Conservation (phyloP, 768 basidiomycete species). For the Naganishia randhawae region DNA sequence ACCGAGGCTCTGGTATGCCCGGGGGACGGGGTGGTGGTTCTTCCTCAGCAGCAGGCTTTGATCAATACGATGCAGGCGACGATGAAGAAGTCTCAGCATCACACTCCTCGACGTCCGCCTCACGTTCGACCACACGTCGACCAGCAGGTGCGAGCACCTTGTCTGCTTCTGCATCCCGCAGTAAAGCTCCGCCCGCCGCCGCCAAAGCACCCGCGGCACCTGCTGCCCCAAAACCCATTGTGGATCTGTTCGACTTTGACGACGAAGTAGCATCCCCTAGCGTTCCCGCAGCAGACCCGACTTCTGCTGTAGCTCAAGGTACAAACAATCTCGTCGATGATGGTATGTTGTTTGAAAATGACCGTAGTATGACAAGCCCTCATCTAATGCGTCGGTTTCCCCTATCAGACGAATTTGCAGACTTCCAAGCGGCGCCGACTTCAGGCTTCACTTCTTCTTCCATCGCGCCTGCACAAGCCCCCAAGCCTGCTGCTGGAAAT, state of each 20-base stretch:
- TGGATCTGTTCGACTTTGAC: slow-evolving; percentile 73
- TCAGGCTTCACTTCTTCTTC: slow-evolving; percentile 33
- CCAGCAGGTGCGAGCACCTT: slow-evolving; percentile 7
- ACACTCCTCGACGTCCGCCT: slow-evolving; percentile 31
- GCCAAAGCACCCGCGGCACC: slow-evolving; percentile 36
- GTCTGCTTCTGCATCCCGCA: slow-evolving; percentile 8
- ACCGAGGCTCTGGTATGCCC: slow-evolving; percentile 16
- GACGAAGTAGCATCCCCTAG: slow-evolving; percentile 60
- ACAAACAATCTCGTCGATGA: slow-evolving; percentile 32
- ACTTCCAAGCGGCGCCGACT: slow-evolving; percentile 51
- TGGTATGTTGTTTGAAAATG: slow-evolving; percentile 40
- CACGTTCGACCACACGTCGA: slow-evolving; percentile 5
- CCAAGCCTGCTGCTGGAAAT: slow-evolving; percentile 27
- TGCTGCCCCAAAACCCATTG: slow-evolving; percentile 53
- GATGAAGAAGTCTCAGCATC: slow-evolving; percentile 58
- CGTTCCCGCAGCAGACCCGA: slow-evolving; percentile 45
- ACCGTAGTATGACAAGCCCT: neutral
- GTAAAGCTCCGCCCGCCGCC: slow-evolving; percentile 33
- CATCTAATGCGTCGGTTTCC: neutral
- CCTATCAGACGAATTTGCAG: slow-evolving; percentile 53
- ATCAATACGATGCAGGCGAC: slow-evolving; percentile 91
- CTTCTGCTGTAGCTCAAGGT: slow-evolving; percentile 45
- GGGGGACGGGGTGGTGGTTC: slow-evolving; percentile 13
- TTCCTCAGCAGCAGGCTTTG: slow-evolving; percentile 55
- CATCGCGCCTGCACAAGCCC: slow-evolving; percentile 23